Percentiles rank a stretch among this genome's conserved stretches.
phyloP scores from a whole-genome alignment of 2,329 filamentous ascomycete species.

The Aspergillus candidus region DNA sequence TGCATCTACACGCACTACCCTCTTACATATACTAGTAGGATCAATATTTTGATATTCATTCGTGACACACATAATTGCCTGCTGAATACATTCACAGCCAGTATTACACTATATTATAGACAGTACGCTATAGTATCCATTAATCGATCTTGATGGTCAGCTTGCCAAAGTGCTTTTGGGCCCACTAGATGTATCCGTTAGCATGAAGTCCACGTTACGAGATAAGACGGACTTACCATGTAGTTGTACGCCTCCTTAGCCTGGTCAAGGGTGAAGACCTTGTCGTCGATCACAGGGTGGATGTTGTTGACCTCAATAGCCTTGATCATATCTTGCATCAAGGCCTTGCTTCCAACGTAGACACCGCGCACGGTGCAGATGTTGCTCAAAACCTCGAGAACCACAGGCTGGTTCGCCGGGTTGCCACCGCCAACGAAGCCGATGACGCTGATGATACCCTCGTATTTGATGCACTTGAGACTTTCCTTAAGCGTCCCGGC shows the following conservation, averaged over 20 bases:
- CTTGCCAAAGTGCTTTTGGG: slow-evolving; percentile 53
- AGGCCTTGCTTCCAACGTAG: slow-evolving; percentile 49
- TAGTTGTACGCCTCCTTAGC: slow-evolving; percentile 51
- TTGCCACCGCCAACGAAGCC: slow-evolving; percentile 51
- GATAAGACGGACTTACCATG: slow-evolving; percentile 35
- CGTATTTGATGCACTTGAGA: slow-evolving; percentile 49
- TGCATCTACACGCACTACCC: no score
- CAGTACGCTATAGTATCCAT: neutral
- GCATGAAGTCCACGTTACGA: neutral
- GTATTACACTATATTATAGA: neutral
- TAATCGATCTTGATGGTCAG: slow-evolving; percentile 43
- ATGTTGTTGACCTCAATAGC: slow-evolving; percentile 56
- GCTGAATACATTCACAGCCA: no score
- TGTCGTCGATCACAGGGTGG: slow-evolving; percentile 54
- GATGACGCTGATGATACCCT: slow-evolving; percentile 52
- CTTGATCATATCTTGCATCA: slow-evolving; percentile 55
- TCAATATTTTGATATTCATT: no score
- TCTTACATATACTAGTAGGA: no score
- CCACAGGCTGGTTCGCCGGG: slow-evolving; percentile 44
- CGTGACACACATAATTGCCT: no score
- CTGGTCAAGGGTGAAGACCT: slow-evolving; percentile 50
- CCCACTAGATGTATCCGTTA: slow-evolving; percentile 33
- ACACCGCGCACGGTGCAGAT: slow-evolving; percentile 54
- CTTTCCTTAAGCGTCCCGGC: slow-evolving; percentile 54
- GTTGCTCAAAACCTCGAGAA: slow-evolving; percentile 47